These are phyloP conservation scores for Salvia miltiorrhiza DNA, from an alignment of 257 asterid genomes.

Conservation along the genomic window DNA sequence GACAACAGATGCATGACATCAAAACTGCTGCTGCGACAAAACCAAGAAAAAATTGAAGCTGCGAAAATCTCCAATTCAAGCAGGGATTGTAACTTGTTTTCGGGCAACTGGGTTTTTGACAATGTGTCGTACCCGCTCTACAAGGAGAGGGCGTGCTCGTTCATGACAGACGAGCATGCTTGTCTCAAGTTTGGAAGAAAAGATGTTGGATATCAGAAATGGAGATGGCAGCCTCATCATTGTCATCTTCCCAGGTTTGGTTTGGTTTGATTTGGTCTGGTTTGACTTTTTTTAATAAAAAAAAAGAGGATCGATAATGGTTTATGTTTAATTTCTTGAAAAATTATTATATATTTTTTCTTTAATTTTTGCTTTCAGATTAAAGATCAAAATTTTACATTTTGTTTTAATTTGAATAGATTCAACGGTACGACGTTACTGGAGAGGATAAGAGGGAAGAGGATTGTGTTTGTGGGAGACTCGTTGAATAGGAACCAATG, in stretches of 20 bases:
- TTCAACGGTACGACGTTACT: conserved; percentile 39
- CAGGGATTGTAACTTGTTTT: background rate
- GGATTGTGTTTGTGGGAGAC: conserved; percentile 10
- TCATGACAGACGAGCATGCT: conserved; percentile 37
- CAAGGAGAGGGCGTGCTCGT: conserved; percentile 39
- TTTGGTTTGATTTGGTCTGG: no score
- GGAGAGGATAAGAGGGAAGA: conserved; percentile 45
- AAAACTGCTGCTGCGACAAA: no score
- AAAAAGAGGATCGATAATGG: no score
- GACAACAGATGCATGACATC: no score
- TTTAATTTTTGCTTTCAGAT: no score
- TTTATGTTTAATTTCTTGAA: no score
- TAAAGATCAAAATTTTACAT: no score
- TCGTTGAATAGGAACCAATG: conserved; percentile 57
- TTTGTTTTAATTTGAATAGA: conserved; percentile 16
- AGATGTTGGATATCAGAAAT: conserved; percentile 45
- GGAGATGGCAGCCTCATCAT: conserved; percentile 68
- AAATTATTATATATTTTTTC: no score
- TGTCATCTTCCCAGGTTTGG: conserved; percentile 45
- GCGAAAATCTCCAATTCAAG: no score
- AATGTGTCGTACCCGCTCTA: conserved; percentile 43
- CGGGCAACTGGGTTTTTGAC: background rate
- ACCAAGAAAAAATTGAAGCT: no score
- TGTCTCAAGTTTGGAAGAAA: conserved; percentile 48
- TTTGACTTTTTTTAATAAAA: no score